Evolutionary conservation across 352 stramenopile genomes (phyloP), one percentile per base, ranked within the genome.

Genomic region (Pythium aquatile): DNA sequence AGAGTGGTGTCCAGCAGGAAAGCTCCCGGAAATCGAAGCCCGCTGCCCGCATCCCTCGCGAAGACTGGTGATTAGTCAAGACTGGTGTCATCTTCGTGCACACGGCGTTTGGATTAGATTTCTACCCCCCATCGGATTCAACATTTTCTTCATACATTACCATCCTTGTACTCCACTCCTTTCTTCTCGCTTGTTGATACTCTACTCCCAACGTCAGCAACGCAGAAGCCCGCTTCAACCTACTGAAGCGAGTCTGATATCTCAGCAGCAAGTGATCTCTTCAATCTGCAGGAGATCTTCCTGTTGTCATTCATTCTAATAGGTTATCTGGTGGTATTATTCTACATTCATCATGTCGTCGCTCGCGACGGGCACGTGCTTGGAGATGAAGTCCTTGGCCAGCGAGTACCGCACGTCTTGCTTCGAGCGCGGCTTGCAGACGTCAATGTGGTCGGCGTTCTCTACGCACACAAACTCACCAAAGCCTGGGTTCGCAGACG

Each of bases 401-500:
- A 93, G 65, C 17, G 67, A 78, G 68, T 93, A 93, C 5, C 83
- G 78, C 44, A 77, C 51, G 37, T 93, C 83, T 8, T 81, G 39
- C 17, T 72, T 75, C 13, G 79, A 85, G 5, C 47, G 61, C 8
- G 85, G 85, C 48, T 94, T 94, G 74, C 85, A 94, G 6, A 94
- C 82, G 30, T 90, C 83, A 14, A 91, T 76, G 57, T 94, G 85
- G 16, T 85, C 86, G 3, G 80, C 69, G 28, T 89, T 70, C 2
- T 68, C 64, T n/a, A 94, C 59, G 9, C 58, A 66, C n/a, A 89
- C 69, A 42, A 90, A 90, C 48, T 83, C 74, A 4, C 79, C 81
- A 70, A 94, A 91, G 33, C 83, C 85, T 17, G 83, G 85, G 39
- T 93, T 89, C 6, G 81, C 82, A 16, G 82, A 93, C 35, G 65